Evolutionary conservation across 2,329 filamentous ascomycete genomes (phyloP).

Genomic region (Endocalyx cinctus): DNA sequence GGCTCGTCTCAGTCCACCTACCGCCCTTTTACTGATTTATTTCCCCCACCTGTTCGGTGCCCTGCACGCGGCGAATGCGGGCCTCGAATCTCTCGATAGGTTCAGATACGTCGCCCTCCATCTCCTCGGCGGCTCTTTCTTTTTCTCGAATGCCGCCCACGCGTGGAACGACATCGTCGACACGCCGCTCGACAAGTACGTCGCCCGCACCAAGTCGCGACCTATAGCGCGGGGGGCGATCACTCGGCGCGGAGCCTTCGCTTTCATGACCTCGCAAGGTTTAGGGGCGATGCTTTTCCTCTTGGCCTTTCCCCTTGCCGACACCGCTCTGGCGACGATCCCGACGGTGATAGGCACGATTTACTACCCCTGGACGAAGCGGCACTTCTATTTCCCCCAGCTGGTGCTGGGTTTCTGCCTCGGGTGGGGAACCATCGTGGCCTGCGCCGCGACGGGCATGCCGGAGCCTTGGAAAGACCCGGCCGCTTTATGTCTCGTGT

Average conservation of each 20-base stretch:
- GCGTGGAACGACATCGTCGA: slow-evolving; percentile 27
- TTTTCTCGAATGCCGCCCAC: slow-evolving; percentile 16
- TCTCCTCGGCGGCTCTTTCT: slow-evolving; percentile 13
- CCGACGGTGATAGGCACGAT: slow-evolving; percentile 10
- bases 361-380: slow-evolving; percentile 25
- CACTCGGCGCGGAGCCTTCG: slow-evolving; percentile 7
- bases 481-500: slow-evolving; percentile 9
- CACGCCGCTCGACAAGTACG: slow-evolving; percentile 16
- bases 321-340: slow-evolving; percentile 5
- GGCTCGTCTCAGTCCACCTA: slow-evolving; percentile 16
- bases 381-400: slow-evolving; percentile 22
- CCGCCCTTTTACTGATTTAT: slow-evolving; percentile 17
- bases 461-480: slow-evolving; percentile 5
- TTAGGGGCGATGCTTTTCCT: slow-evolving; percentile 5
- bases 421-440: slow-evolving; percentile 17
- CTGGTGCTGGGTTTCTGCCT: slow-evolving; percentile 24
- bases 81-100: neutral
- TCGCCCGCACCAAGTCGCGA: slow-evolving; percentile 16
- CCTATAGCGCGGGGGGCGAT: slow-evolving; percentile 25
- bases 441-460: slow-evolving; percentile 6
- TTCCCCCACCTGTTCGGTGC: slow-evolving; percentile 19
- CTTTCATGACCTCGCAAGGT: slow-evolving; percentile 17
- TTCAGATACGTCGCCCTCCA: neutral
- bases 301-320: slow-evolving; percentile 3
- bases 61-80: slow-evolving; percentile 7